These are phyloP conservation scores for Picea sitchensis DNA, from an alignment of 75 land plant genomes.

Conservation along the genomic window DNA sequence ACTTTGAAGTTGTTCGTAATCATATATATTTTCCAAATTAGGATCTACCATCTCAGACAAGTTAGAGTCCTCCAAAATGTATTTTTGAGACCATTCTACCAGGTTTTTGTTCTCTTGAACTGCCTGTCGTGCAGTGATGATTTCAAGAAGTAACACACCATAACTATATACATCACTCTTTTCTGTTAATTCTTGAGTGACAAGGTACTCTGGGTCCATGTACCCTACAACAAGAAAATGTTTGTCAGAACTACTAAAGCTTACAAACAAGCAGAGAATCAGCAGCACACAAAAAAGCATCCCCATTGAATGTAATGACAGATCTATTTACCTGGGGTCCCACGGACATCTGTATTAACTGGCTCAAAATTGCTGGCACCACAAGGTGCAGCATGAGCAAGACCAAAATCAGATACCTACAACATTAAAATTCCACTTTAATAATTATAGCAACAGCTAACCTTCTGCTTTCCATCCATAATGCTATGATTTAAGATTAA, in stretches of 20 bases:
- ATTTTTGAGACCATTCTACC: slow-evolving; percentile 41
- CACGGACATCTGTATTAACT: slow-evolving; percentile 37
- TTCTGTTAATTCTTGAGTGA: slow-evolving; percentile 34
- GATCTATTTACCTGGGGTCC: slow-evolving; percentile 30
- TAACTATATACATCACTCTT: slow-evolving; percentile 46
- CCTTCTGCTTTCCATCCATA: not conserved
- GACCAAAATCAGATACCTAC: slow-evolving; percentile 43
- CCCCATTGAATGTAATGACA: not conserved
- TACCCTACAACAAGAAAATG: slow-evolving; percentile 22
- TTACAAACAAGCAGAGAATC: not conserved
- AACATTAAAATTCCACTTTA: not conserved
- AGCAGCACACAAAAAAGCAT: not conserved
- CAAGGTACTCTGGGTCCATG: slow-evolving; percentile 38
- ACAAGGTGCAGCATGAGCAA: slow-evolving; percentile 32
- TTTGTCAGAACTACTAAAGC: not conserved
- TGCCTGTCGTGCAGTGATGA: slow-evolving; percentile 36
- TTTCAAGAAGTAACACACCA: slow-evolving; percentile 39
- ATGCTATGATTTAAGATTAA: not conserved
- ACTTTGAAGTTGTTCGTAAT: slow-evolving; percentile 21
- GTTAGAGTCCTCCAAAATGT: slow-evolving; percentile 21
- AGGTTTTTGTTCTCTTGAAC: slow-evolving; percentile 30
- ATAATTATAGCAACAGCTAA: not conserved
- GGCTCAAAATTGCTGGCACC: slow-evolving; percentile 24
- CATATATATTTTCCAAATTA: slow-evolving; percentile 16
- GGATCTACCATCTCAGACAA: slow-evolving; percentile 25